Evolutionary conservation across 192 early-diverging fungal genomes (phyloP).

Genomic region (Entomortierella lignicola): DNA sequence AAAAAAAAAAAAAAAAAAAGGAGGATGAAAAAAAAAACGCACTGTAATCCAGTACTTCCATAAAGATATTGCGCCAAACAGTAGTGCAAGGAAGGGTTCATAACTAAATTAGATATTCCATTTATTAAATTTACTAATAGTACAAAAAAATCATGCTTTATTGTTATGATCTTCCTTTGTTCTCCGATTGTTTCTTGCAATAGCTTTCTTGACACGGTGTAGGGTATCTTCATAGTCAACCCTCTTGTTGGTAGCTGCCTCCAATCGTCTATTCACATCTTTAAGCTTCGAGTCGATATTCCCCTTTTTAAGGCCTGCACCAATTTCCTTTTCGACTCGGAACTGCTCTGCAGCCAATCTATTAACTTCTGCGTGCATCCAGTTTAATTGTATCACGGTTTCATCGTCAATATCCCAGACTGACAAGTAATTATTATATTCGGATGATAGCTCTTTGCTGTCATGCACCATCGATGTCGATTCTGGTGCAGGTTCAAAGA

Average conservation of each 20-base stretch:
- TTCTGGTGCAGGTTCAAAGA: constrained; percentile 4
- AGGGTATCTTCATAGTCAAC: not conserved
- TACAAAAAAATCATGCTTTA: too few relatives aligned
- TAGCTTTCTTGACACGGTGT: not conserved
- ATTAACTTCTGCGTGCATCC: constrained; percentile 7
- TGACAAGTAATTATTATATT: constrained; percentile 20
- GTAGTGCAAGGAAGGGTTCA: too few relatives aligned
- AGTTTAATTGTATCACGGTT: constrained; percentile 19
- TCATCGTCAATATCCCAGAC: constrained; percentile 31
- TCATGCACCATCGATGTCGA: too few relatives aligned
- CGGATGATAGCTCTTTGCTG: not conserved
- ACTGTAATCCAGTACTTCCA: too few relatives aligned
- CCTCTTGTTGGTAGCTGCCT: not conserved
- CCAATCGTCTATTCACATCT: not conserved
- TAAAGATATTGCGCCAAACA: too few relatives aligned
- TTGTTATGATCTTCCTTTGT: not conserved
- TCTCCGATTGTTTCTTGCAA: not conserved
- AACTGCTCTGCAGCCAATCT: constrained; percentile 1
- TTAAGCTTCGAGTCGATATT: not conserved
- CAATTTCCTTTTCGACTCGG: constrained; percentile 4
- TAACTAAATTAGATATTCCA: too few relatives aligned
- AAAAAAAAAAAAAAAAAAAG: too few relatives aligned
- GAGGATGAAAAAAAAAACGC: too few relatives aligned
- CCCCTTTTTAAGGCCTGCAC: not conserved
- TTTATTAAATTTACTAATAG: too few relatives aligned